A percentile compares a stretch with the other conserved stretches of the same genome.
Conservation (phyloP, 1,139 yeast genomes). For the Yamadazyma kanchanaburiensis region DNA sequence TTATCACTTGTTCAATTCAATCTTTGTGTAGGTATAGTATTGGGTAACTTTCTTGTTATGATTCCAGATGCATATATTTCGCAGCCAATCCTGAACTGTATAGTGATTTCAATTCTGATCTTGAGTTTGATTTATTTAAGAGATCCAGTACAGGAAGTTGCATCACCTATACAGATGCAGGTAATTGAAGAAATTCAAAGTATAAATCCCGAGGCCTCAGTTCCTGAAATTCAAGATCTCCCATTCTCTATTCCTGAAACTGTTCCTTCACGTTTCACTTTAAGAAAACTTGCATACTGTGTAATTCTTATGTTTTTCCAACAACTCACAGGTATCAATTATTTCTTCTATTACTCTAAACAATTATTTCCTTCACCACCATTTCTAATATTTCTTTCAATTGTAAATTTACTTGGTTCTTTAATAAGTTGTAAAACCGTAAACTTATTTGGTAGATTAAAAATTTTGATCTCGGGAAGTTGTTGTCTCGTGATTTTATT, state of each 20-base stretch:
- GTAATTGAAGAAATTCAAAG: too few relatives aligned
- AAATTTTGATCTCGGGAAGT: conserved; percentile 8
- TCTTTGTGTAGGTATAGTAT: conserved; percentile 20
- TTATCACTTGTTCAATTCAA: conserved; percentile 22
- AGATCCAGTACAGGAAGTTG: too few relatives aligned
- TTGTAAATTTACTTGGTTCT: conserved; percentile 12
- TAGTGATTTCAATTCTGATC: conserved; percentile 5
- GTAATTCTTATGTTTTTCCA: conserved; percentile 25
- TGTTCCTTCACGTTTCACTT: too few relatives aligned
- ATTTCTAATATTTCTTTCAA: conserved; percentile 8
- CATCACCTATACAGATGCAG: too few relatives aligned
- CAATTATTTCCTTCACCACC: conserved; percentile 14
- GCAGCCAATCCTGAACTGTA: conserved; percentile 6
- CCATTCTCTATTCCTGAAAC: too few relatives aligned
- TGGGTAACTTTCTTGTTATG: conserved; percentile 17
- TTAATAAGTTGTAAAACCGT: conserved; percentile 6
- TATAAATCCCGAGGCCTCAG: too few relatives aligned
- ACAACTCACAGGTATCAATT: conserved; percentile 34
- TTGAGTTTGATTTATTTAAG: too few relatives aligned
- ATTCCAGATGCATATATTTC: conserved; percentile 4
- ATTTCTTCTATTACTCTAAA: conserved; percentile 30
- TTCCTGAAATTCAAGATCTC: too few relatives aligned
- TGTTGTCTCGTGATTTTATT: conserved; percentile 3
- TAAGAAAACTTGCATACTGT: conserved; percentile 10
- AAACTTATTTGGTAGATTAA: conserved; percentile 5